Evolutionary conservation across 1,139 yeast species (phyloP).

Genomic region (Magnusiomyces suaveolens): DNA sequence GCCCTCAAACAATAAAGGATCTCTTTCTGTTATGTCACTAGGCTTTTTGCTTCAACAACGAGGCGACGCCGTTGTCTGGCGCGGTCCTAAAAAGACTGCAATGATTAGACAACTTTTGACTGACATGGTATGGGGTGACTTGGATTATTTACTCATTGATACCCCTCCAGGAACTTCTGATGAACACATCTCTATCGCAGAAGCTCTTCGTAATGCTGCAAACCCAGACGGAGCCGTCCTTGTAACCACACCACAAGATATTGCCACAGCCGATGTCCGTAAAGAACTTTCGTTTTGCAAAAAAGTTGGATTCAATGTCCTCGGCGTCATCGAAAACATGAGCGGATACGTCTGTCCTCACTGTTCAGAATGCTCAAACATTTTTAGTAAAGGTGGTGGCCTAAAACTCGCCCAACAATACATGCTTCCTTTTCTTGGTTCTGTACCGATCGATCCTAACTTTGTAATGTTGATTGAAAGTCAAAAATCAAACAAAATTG

Average conservation of each 20-base stretch:
- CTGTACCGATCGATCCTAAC: slow-evolving; percentile 84
- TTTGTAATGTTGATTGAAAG: slow-evolving; percentile 76
- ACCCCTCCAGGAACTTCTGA: slow-evolving; percentile 99
- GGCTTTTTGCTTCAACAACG: slow-evolving; percentile 79
- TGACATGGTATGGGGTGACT: slow-evolving; percentile 83
- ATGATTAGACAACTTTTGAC: slow-evolving; percentile 89
- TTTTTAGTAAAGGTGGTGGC: slow-evolving; percentile 95
- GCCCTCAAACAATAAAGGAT: slow-evolving; percentile 19
- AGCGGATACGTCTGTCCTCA: slow-evolving; percentile 92
- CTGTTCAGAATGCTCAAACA: slow-evolving; percentile 78
- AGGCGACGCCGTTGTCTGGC: slow-evolving; percentile 91
- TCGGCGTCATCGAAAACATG: slow-evolving; percentile 95
- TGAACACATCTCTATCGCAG: slow-evolving; percentile 95
- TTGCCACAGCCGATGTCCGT: slow-evolving; percentile 85
- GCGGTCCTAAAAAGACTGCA: slow-evolving; percentile 97
- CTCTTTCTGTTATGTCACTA: slow-evolving; percentile 62
- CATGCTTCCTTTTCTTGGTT: slow-evolving; percentile 63
- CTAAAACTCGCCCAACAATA: slow-evolving; percentile 51
- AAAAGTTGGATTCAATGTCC: slow-evolving; percentile 67
- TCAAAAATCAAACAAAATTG: slow-evolving; percentile 19
- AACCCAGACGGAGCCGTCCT: slow-evolving; percentile 86
- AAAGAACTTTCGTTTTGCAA: slow-evolving; percentile 89
- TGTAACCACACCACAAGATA: slow-evolving; percentile 94
- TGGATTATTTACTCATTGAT: slow-evolving; percentile 79
- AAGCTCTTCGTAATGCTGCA: slow-evolving; percentile 63